Conservation (phyloP, 129 eudicot genomes). For the Chrysanthemum makinoi region DNA sequence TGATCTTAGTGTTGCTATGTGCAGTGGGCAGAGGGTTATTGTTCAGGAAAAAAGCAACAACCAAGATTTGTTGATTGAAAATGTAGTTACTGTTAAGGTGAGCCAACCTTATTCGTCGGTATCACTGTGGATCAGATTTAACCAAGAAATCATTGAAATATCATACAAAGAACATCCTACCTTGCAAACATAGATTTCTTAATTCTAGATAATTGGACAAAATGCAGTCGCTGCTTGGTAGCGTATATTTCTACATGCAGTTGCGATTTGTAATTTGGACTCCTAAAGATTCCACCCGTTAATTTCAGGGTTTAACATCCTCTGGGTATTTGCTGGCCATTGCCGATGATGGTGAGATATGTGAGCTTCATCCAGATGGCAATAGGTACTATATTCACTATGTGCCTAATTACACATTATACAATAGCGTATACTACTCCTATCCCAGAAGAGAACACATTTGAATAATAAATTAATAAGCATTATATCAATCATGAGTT, state of each 20-base stretch:
- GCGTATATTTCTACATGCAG: too few relatives aligned
- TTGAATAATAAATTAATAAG: too few relatives aligned
- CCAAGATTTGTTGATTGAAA: slow-evolving; percentile 43
- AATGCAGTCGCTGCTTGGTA: too few relatives aligned
- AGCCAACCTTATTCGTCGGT: slow-evolving; percentile 1
- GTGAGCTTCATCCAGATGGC: slow-evolving; percentile 93
- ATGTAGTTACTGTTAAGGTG: slow-evolving; percentile 73
- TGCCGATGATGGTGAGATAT: slow-evolving; percentile 60
- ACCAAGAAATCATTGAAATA: too few relatives aligned
- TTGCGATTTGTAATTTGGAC: too few relatives aligned
- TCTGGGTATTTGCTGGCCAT: slow-evolving; percentile 66
- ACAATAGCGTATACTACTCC: too few relatives aligned
- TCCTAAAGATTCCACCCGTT: background rate
- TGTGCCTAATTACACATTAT: background rate
- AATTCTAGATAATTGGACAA: too few relatives aligned
- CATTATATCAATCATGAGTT: background rate
- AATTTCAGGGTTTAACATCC: slow-evolving; percentile 67
- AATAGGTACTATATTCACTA: slow-evolving; percentile 54
- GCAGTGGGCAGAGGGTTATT: slow-evolving; percentile 75
- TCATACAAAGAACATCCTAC: too few relatives aligned
- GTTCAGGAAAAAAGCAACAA: slow-evolving; percentile 53
- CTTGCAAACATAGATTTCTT: too few relatives aligned
- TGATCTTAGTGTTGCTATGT: slow-evolving; percentile 6
- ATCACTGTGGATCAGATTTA: background rate
- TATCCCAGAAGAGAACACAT: too few relatives aligned